Base-by-base conservation (phyloP, 1,284 basidiomycete species). In the Microbotryum lychnidis-dioicae region DNA sequence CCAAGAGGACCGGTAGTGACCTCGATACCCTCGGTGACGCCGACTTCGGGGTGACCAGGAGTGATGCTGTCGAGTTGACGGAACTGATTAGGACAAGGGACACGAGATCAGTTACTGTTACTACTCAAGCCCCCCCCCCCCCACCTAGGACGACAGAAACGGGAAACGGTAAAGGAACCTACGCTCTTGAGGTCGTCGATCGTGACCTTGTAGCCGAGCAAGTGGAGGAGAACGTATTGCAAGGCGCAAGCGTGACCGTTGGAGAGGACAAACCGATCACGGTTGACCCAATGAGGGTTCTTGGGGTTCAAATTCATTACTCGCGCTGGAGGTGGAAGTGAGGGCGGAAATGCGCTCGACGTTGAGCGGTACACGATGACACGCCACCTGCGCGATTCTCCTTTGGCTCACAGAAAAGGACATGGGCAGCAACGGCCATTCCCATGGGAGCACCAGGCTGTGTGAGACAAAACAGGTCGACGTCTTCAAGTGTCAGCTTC, bases 1-100 rank as follows among this genome's bases (percentile, higher is more conserved):
- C 92, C 92, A 44, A 97, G 86, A 64, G 93, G 92, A 66, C 92
- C 93, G 61, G 93, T 97, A 70, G 92, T 97, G 68, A 96, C 91
- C 79, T 97, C 92, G 67, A 97, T 83, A 72, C 92, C 92, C 70
- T 91, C 88, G 25, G 91, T 92, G 76, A 92, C 87, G 63, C 84
- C 82, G 61, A 83, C 79, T 77, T 97, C 92, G 45, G 67, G 67
- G 64, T 68, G 67, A 72, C 92, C 92, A 29, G 90, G 90, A 54
- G 91, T 93, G 74, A 85, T 80, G 45, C 90, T 93, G 74, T 85
- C 87, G 62, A 97, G 74, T 77, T 96, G 91, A 57, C 72, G 68
- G 72, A 72, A 72, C 67, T 70, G 61, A 37, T 16, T 5, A 2
- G 5, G 27, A n/a, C 37, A 20, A 18, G 42, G 9, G 31, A 55